These are phyloP conservation scores for Neurospora pannonica DNA, from an alignment of 495 filamentous ascomycete species.

Conservation along the genomic window DNA sequence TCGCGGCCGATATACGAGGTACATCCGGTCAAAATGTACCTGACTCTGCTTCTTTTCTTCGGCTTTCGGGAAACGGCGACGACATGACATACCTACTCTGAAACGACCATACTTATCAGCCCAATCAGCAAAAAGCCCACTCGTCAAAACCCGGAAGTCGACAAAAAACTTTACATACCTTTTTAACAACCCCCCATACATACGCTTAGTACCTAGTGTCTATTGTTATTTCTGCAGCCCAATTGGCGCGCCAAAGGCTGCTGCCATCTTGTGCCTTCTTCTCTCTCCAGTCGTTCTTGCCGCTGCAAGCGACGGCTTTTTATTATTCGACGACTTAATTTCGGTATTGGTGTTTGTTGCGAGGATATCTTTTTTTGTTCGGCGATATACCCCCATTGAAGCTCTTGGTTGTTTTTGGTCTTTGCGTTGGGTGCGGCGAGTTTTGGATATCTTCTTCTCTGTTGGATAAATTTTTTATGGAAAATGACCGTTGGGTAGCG, in stretches of 20 bases:
- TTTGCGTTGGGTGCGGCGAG: not conserved
- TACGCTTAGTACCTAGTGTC: not conserved
- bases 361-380: slow-evolving; percentile 2
- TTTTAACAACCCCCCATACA: not conserved
- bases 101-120: not conserved
- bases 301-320: not conserved
- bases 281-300: not conserved
- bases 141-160: not conserved
- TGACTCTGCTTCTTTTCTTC: not conserved
- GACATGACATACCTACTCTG: not conserved
- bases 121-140: not conserved
- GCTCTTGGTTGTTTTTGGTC: not conserved
- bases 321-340: not conserved
- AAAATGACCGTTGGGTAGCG: not conserved
- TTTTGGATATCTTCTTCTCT: slow-evolving; percentile 1
- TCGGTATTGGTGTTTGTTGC: not conserved
- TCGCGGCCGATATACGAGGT: not conserved
- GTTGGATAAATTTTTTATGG: not conserved
- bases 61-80: not conserved
- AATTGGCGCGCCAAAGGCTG: not conserved
- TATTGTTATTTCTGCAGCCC: not conserved
- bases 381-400: slow-evolving; percentile 11
- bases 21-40: not conserved
- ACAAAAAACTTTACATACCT: not conserved
- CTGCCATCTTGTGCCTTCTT: not conserved